A percentile compares a stretch with the other conserved stretches of the same genome.
Conservation (phyloP, 139 green algal species). For the Deuterostichococcus epilithicus region DNA sequence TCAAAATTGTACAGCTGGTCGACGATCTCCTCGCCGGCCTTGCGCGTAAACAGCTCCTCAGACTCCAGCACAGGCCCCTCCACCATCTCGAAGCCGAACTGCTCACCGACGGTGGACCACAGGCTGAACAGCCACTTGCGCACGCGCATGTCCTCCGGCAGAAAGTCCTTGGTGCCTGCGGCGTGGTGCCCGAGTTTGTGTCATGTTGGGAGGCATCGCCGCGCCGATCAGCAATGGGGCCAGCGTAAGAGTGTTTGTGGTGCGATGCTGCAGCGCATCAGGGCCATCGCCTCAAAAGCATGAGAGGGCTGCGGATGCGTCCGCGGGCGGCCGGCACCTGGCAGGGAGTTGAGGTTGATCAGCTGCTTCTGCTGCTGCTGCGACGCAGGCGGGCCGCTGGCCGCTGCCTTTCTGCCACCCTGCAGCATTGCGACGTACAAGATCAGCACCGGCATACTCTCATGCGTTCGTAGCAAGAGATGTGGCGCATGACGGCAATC, state of each 20-base stretch:
- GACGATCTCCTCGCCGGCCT: constrained; percentile 98
- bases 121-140: constrained; percentile 91
- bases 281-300: no score
- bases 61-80: constrained; percentile 94
- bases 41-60: constrained; percentile 94
- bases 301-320: not conserved
- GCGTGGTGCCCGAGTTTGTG: not conserved
- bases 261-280: not conserved
- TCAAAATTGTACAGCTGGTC: constrained; percentile 98
- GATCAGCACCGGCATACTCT: no score
- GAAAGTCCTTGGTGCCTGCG: constrained; percentile 90
- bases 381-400: not conserved
- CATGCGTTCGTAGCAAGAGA: no score
- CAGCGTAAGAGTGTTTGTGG: not conserved
- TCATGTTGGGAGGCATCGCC: no score
- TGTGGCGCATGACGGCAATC: no score
- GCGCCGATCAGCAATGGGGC: no score
- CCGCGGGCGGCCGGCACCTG: not conserved
- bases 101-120: constrained; percentile 55
- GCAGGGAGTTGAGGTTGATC: not conserved
- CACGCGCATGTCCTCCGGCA: constrained; percentile 90
- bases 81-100: constrained; percentile 92
- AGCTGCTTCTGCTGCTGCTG: not conserved
- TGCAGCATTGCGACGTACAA: no score
- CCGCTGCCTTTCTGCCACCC: not conserved